Evolutionary conservation across 2,329 filamentous ascomycete species (phyloP), one percentile per base, ranked within the genome.

Genomic region (Lecanicillium sp.): DNA sequence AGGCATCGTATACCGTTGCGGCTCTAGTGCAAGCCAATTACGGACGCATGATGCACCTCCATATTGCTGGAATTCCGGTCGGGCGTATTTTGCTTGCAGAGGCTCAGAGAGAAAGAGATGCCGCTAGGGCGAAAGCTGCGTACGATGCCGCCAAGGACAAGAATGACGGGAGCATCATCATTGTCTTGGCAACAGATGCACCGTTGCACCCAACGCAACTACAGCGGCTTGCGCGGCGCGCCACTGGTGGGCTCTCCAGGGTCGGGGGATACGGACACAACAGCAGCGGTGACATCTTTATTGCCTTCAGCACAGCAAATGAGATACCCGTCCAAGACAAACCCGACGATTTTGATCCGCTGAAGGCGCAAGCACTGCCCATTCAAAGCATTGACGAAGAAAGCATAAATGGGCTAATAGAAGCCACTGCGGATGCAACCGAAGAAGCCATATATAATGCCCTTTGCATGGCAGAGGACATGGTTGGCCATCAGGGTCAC

Each of bases 371-470:
- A 17, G 42, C 58, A 4, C 28, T 59, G 27, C 42, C 49, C 0
- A 59, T 73, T 2, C 58, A 71, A 19, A 61, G 72, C 20, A 55
- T 77, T 4, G 69, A 77, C 46, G 74, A 79, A 49, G 58, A 66
- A 35, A 74, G 68, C 3, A 76, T 81, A 44, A 76, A 79, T 47
- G 65, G 66, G 2, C 55, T 79, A 46, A 74, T 81, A 42, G 69
- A 77, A 51, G 76, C 74, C 1, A 68, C 65, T 3, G 70, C 72
- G 0, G 77, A 81, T 48, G 71, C 69, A 0, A 73, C 73, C 0
- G 76, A 81, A 49, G 77, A 81, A 56, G 66, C 74, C 1, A 77
- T 81, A 39, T 68, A 76, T 45, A 81, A 81, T 51, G 70, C 71
- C 0, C 57, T 81, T 13, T 77, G 67, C 45, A 75, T 70, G 57